Conservation (phyloP, 768 basidiomycete genomes). For the Pulveroboletus ravenelii region DNA sequence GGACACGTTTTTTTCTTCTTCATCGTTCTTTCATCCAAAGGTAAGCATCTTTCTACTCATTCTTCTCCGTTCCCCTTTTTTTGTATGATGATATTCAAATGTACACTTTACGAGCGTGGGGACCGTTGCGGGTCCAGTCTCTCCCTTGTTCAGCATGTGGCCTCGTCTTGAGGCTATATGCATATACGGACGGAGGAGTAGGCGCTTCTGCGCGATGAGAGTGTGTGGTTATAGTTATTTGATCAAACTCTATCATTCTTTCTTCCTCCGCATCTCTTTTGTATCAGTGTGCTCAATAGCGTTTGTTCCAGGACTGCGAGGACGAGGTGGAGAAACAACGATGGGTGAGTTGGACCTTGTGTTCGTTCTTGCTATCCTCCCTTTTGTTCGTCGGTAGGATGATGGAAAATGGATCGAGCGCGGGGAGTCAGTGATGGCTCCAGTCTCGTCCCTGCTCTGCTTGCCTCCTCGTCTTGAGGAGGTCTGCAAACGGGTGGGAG, state of each 20-base stretch:
- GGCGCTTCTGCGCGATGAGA: slow-evolving; percentile 33
- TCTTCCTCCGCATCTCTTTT: too few species aligned
- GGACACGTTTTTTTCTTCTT: background rate
- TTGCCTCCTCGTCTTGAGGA: slow-evolving; percentile 25
- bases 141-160: slow-evolving; percentile 32
- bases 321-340: background rate
- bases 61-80: background rate
- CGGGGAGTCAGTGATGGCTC: slow-evolving; percentile 18
- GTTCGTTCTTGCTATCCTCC: background rate
- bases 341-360: slow-evolving; percentile 6
- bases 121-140: slow-evolving; percentile 30
- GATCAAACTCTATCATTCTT: slow-evolving; percentile 10
- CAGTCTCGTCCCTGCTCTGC: slow-evolving; percentile 25
- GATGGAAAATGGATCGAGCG: slow-evolving; percentile 22
- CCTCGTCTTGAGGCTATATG: slow-evolving; percentile 33
- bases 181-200: slow-evolving; percentile 32
- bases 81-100: slow-evolving; percentile 29
- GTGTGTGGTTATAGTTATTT: slow-evolving; percentile 36
- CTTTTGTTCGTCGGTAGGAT: slow-evolving; percentile 22
- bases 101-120: slow-evolving; percentile 30
- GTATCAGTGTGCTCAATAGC: slow-evolving; percentile 4
- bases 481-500: slow-evolving; percentile 20
- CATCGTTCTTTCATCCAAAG: slow-evolving; percentile 1
- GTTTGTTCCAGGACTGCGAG: slow-evolving; percentile 4
- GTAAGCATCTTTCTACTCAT: slow-evolving; percentile 12